Evolutionary conservation across 1,284 basidiomycete species (phyloP).

Genomic region (Cryptococcus sp.): DNA sequence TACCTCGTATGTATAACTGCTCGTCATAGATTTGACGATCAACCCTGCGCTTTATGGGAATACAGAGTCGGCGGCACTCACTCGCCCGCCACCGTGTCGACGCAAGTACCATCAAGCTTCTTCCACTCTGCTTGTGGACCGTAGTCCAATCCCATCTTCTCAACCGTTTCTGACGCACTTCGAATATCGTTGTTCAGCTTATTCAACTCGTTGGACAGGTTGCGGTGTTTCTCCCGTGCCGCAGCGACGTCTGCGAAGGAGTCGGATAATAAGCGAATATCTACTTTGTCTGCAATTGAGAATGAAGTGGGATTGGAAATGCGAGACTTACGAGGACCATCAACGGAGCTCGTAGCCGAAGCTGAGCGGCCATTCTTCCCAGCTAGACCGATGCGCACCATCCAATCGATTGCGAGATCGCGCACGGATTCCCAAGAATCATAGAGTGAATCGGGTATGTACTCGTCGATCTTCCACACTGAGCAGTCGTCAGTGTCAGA

Average conservation of each 20-base stretch:
- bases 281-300: background rate
- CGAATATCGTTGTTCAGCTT: conserved; percentile 30
- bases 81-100: conserved; percentile 85
- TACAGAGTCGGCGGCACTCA: conserved; percentile 56
- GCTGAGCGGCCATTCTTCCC: conserved; percentile 30
- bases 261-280: background rate
- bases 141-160: conserved; percentile 64
- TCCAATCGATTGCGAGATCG: conserved; percentile 64
- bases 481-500: conserved; percentile 10
- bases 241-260: conserved; percentile 41
- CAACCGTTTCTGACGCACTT: conserved; percentile 32
- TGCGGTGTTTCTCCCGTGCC: conserved; percentile 62
- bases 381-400: conserved; percentile 69
- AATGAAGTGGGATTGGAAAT: background rate
- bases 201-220: conserved; percentile 55
- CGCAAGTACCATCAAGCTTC: conserved; percentile 80
- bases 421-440: conserved; percentile 75
- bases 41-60: background rate
- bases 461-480: conserved; percentile 82
- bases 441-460: conserved; percentile 79
- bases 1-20: conserved; percentile 92
- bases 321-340: conserved; percentile 42
- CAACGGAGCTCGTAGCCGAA: conserved; percentile 12
- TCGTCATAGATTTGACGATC: background rate
- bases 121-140: conserved; percentile 92